Base-by-base conservation (phyloP, 805 yeast genomes). In the Ogataea zsoltii region DNA sequence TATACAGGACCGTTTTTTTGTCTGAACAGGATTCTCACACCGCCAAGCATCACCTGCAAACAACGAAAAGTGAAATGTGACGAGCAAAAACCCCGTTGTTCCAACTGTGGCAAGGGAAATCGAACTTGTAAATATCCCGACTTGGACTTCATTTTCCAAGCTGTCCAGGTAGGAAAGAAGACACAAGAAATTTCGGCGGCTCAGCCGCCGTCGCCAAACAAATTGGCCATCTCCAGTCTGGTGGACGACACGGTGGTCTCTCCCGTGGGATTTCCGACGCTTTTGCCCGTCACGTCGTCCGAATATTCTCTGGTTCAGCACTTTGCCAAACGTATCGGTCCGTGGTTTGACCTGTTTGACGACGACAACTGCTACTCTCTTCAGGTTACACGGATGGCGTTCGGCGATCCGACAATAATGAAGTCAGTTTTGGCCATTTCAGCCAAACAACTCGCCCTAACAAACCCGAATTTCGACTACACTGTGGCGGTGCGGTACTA, bases 311-410 rank as follows among this genome's bases (percentile, higher is more conserved):
- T 46, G 34, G 29, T 46, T 7, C 50, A 46, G 26, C 41, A 42
- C 33, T 46, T 46, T 23, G 44, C 50, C 11, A 10, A 23, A 14
- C 31, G 50, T 16, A 41, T 46, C 7, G 46, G 50, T 3, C 42
- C 46, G 14, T 46, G 50, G 50, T 46, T 46, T 28, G 50, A 46
- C 32, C 36, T 46, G 12, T 46, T 46, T 25, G 50, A 46, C 33
- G 50, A 42, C 18, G 41, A 31, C 21, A 34, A 26, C 11, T 35
- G 33, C 21, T 42, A 34, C 42, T 35, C 47, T 3, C 31, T 30
- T 2, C 35, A 42, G 26, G 45, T 46, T 4, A 42, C 50, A 12
- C 31, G 50, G 17, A 39, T 42, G 42, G 50, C 50, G 4, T 46
- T 46, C 32, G 38, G 30, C 37, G 44, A 46, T 33, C 47, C 41